These are phyloP conservation scores for Infundibulicybe gibba DNA, from an alignment of 768 basidiomycete genomes.

Conservation along the genomic window DNA sequence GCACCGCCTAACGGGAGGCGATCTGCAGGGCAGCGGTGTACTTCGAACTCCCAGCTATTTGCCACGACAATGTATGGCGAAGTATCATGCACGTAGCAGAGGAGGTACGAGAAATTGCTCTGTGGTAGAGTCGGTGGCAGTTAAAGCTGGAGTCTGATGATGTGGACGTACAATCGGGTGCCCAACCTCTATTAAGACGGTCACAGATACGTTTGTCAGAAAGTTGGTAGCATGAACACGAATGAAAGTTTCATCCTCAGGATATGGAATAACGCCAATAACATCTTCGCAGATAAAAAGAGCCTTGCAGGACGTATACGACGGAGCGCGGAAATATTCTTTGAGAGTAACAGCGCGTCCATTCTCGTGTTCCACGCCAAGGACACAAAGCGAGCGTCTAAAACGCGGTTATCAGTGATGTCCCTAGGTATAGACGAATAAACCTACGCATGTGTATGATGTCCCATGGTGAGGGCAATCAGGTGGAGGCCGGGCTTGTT, in stretches of 20 bases:
- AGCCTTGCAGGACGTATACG: neutral
- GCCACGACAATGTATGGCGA: too few species aligned
- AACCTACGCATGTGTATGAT: neutral
- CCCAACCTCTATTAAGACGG: neutral
- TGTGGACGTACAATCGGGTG: neutral
- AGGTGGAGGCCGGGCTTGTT: constrained; percentile 5
- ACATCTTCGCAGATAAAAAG: constrained; percentile 6
- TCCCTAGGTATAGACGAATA: neutral
- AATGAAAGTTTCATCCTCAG: neutral
- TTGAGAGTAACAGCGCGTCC: neutral
- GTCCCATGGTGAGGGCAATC: neutral
- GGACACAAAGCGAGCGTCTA: neutral
- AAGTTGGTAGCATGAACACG: constrained; percentile 5
- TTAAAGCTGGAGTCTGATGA: too few species aligned
- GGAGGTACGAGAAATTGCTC: too few species aligned
- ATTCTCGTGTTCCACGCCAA: constrained; percentile 1
- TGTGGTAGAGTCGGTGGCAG: too few species aligned
- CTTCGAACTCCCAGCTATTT: too few species aligned
- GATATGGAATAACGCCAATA: constrained; percentile 3
- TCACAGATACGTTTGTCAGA: neutral
- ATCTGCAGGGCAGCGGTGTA: too few species aligned
- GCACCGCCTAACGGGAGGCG: too few species aligned
- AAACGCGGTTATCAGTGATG: neutral
- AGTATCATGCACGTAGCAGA: too few species aligned
- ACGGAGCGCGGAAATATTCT: neutral